Percentiles rank a stretch among this genome's conserved stretches.
phyloP scores from a whole-genome alignment of 352 stramenopile species.

The Pythium utonaiense region DNA sequence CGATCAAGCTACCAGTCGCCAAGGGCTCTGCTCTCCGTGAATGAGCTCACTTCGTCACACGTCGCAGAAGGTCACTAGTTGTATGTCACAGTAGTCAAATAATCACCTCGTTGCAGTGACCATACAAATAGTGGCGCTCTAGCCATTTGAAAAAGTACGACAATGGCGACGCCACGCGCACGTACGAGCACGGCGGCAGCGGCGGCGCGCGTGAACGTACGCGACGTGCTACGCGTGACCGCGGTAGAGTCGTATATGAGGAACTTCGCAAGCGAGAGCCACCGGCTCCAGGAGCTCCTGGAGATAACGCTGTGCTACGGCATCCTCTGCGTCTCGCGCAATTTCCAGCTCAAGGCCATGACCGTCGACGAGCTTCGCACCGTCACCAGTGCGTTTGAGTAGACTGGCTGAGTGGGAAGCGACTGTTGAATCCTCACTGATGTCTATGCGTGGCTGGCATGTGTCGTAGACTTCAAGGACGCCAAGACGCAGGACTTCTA shows the following conservation, averaged over 20 bases:
- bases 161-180: conserved; percentile 1
- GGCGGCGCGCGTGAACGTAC: conserved; percentile 18
- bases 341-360: conserved; percentile 61
- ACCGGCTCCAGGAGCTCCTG: conserved; percentile 52
- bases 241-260: conserved; percentile 63
- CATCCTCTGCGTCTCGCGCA: conserved; percentile 59
- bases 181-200: background rate
- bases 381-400: conserved; percentile 38
- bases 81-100: conserved; percentile 7
- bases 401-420: too few species aligned
- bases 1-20: conserved; percentile 24
- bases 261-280: conserved; percentile 57
- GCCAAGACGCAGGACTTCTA: conserved; percentile 56
- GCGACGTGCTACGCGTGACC: conserved; percentile 21
- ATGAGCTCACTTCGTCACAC: conserved; percentile 1
- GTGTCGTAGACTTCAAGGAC: conserved; percentile 36
- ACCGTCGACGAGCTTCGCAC: conserved; percentile 51
- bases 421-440: too few species aligned
- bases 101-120: conserved; percentile 12
- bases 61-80: conserved; percentile 10
- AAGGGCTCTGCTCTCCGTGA: background rate
- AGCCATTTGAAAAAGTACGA: conserved; percentile 8
- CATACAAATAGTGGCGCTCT: background rate
- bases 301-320: conserved; percentile 73
- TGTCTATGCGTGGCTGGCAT: too few species aligned